Evolutionary conservation across 1,284 basidiomycete species (phyloP), one percentile per base, ranked within the genome.

Genomic region (Cystobasidium slooffiae): DNA sequence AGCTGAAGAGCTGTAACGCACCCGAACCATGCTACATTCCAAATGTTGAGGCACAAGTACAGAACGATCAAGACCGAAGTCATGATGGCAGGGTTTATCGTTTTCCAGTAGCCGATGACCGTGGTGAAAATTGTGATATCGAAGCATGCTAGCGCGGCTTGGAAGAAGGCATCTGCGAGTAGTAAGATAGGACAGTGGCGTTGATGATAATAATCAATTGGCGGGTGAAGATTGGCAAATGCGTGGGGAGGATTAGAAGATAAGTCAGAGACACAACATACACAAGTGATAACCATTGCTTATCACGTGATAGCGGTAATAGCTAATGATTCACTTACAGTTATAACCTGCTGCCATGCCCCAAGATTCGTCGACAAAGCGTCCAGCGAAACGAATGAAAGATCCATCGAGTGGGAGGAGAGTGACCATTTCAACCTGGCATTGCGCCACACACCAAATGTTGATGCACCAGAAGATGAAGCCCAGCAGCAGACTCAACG

Each of bases 51-150:
- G 22, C 55, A 46, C 10, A 75, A 74, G 39, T 78, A 73, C 16
- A 77, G 31, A 10, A 68, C 77, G 10, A 81, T 56, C 16, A 76
- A 72, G 14, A 77, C 76, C 7, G 75, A 72, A 52, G 78, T 80
- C 62, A 78, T 52, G 52, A 81, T 75, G 10, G 80, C 80, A 3
- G 79, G 79, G 58, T 78, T 66, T 1, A 80, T 72, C 10, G 44
- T 24, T 24, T 73, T 53, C 63, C 62, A 73, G 69, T 80, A 82
- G 14, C 68, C 49, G 46, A 81, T 61, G n/a, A 80, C 67, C 16
- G 79, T 77, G 55, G 80, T 80, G 64, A 81, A 76, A 22, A 77
- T 77, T 18, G 77, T 77, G 66, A 80, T 78, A 62, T 80, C 80
- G 74, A 79, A 79, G 59, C 78, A 78, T n/a, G 80, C 77, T 10